phyloP scores from a whole-genome alignment of 257 asterid genomes.

The Lycium ferocissimum region DNA sequence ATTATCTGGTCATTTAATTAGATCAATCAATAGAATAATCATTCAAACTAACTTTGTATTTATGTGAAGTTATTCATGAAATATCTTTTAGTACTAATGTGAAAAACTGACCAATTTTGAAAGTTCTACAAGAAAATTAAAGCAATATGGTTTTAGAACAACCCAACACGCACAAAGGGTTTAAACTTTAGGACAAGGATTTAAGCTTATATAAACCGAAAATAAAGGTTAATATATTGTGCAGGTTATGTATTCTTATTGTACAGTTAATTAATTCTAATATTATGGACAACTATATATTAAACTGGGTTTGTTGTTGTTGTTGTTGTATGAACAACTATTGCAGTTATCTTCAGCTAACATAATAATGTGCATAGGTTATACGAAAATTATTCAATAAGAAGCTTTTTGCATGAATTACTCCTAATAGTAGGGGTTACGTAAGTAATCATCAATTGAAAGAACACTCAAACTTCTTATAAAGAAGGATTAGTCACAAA shows the following conservation, averaged over 20 bases:
- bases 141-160: too few relatives aligned
- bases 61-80: too few relatives aligned
- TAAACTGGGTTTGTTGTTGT: too few relatives aligned
- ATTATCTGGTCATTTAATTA: background rate
- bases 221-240: background rate
- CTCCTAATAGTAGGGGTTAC: background rate
- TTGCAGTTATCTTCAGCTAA: background rate
- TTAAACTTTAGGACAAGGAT: background rate
- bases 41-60: background rate
- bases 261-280: background rate
- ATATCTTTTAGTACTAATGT: too few relatives aligned
- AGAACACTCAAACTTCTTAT: constrained; percentile 26
- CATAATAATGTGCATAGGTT: background rate
- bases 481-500: constrained; percentile 30
- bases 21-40: background rate
- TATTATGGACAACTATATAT: background rate
- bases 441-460: background rate
- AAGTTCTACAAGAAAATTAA: too few relatives aligned
- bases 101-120: too few relatives aligned
- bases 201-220: background rate
- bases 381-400: background rate
- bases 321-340: too few relatives aligned
- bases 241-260: background rate
- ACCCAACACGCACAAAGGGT: background rate
- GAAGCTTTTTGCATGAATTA: background rate